phyloP scores from a whole-genome alignment of 257 asterid genomes.

The Fraxinus excelsior region DNA sequence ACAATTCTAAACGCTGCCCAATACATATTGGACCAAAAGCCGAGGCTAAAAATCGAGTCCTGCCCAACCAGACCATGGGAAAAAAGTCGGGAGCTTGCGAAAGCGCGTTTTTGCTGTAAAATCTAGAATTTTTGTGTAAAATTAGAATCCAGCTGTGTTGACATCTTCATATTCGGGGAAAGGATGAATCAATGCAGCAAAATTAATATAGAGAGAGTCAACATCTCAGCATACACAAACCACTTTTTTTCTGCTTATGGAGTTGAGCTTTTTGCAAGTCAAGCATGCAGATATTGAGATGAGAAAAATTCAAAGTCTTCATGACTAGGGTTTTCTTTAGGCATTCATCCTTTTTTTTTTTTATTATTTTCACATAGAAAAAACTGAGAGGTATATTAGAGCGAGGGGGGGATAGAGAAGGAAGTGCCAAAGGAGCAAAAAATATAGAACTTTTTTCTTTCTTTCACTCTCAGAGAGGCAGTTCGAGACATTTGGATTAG shows the following conservation, averaged over 20 bases:
- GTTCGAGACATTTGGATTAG: constrained; percentile 3
- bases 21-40: neutral
- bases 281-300: constrained; percentile 32
- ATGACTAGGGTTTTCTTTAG: constrained; percentile 26
- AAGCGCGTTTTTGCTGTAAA: neutral
- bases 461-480: neutral
- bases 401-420: neutral
- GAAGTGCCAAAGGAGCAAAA: neutral
- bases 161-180: neutral
- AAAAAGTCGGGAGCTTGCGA: too few relatives aligned
- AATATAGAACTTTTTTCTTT: neutral
- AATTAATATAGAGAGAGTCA: neutral
- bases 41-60: neutral
- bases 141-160: neutral
- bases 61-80: neutral
- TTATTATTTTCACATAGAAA: neutral
- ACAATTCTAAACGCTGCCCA: too few relatives aligned
- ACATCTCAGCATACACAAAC: neutral
- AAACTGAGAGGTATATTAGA: neutral
- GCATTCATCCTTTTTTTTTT: neutral
- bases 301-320: constrained; percentile 7
- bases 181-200: neutral
- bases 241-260: constrained; percentile 14
- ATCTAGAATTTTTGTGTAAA: neutral
- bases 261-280: constrained; percentile 31